Percentiles rank a stretch among this genome's conserved stretches.
Conservation (phyloP, 1,139 yeast genomes). For the Kodamaea sp. region DNA sequence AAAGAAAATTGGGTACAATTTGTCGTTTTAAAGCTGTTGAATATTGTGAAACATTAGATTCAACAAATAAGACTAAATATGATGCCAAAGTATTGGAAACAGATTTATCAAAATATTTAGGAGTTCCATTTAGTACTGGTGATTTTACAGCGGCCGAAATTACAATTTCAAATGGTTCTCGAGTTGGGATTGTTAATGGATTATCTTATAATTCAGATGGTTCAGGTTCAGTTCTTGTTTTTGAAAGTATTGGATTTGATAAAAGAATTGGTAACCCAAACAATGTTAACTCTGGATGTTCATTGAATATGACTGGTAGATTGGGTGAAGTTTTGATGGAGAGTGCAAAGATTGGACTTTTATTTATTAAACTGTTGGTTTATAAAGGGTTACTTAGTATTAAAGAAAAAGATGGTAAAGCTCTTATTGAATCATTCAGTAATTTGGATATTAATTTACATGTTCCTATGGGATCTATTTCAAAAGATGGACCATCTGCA, state of each 20-base stretch:
- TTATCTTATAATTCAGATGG: constrained; percentile 87
- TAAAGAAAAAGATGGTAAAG: constrained; percentile 21
- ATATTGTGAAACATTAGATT: constrained; percentile 42
- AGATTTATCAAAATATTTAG: constrained; percentile 50
- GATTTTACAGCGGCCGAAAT: constrained; percentile 16
- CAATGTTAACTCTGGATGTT: constrained; percentile 34
- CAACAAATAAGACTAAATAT: constrained; percentile 22
- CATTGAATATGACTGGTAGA: constrained; percentile 74
- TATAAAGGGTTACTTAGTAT: constrained; percentile 32
- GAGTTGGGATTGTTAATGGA: constrained; percentile 80
- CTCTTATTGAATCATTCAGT: constrained; percentile 42
- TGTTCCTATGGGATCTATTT: constrained; percentile 85
- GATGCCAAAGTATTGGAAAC: constrained; percentile 37
- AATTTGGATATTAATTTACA: constrained; percentile 72
- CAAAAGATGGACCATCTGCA: constrained; percentile 93
- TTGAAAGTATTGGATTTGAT: constrained; percentile 69
- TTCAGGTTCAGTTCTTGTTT: constrained; percentile 75
- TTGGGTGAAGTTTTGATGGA: constrained; percentile 82
- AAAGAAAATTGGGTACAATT: constrained; percentile 65
- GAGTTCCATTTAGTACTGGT: constrained; percentile 39
- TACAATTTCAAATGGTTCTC: constrained; percentile 14
- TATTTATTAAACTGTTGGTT: constrained; percentile 64
- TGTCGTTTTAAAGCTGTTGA: constrained; percentile 85
- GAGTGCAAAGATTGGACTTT: constrained; percentile 74
- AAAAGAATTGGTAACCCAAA: constrained; percentile 16